phyloP scores from a whole-genome alignment of 163 green algal species.

The Trebouxia gelatinosa region DNA sequence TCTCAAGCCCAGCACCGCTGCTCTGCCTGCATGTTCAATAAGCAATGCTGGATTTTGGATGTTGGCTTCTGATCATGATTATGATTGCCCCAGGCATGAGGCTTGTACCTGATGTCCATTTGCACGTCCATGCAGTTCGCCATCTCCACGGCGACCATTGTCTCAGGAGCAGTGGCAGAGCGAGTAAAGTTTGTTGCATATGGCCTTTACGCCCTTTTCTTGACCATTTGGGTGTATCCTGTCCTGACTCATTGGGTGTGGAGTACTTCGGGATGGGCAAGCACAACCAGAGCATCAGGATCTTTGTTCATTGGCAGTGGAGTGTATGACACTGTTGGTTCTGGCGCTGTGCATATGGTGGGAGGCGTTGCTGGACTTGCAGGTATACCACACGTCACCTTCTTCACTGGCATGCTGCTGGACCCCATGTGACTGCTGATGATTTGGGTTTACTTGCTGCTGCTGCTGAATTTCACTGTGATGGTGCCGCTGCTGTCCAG shows the following conservation, averaged over 20 bases:
- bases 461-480: too few relatives aligned
- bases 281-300: conserved; percentile 35
- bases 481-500: too few relatives aligned
- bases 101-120: too few relatives aligned
- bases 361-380: conserved; percentile 32
- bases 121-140: conserved; percentile 59
- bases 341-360: conserved; percentile 79
- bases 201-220: conserved; percentile 75
- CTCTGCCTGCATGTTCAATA: too few relatives aligned
- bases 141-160: conserved; percentile 75
- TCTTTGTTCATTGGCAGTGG: conserved; percentile 53
- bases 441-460: too few relatives aligned
- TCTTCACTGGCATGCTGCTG: too few relatives aligned
- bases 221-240: conserved; percentile 88
- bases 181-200: conserved; percentile 53
- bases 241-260: conserved; percentile 82
- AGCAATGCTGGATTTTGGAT: too few relatives aligned
- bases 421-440: too few relatives aligned
- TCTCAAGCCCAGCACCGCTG: conserved; percentile 9
- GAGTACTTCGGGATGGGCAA: conserved; percentile 62
- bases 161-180: conserved; percentile 79
- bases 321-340: conserved; percentile 74
- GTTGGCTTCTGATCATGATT: too few relatives aligned
- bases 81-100: too few relatives aligned
- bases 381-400: neutral